Evolutionary conservation across 2,329 filamentous ascomycete species (phyloP).

Genomic region (Trichophyton benhamiae): DNA sequence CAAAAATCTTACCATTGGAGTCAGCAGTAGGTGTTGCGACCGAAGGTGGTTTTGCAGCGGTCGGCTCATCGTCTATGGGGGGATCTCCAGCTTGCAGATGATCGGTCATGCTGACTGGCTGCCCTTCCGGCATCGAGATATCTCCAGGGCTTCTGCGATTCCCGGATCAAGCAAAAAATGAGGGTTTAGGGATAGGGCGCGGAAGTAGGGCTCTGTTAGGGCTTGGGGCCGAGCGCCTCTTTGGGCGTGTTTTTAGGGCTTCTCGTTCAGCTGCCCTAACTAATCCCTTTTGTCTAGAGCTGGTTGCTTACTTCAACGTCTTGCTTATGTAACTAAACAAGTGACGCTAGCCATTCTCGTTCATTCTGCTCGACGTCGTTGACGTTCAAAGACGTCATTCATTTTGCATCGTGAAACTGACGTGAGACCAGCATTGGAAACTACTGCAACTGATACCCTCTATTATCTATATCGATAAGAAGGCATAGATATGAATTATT

Average conservation of each 20-base stretch:
- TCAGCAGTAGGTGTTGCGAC: slow-evolving; percentile 20
- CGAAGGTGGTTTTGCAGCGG: slow-evolving; percentile 19
- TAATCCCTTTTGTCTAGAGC: neutral
- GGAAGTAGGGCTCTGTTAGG: slow-evolving; percentile 29
- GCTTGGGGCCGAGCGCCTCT: neutral
- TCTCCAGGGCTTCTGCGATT: slow-evolving; percentile 18
- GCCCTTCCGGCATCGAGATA: neutral
- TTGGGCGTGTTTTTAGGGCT: neutral
- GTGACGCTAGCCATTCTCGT: no score
- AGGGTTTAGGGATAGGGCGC: slow-evolving; percentile 39
- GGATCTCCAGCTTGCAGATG: slow-evolving; percentile 10
- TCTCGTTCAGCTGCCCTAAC: neutral
- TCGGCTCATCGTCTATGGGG: slow-evolving; percentile 4
- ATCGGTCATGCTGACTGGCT: neutral
- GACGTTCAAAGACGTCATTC: no score
- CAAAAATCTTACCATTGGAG: slow-evolving; percentile 24
- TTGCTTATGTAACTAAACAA: neutral
- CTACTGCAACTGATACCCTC: neutral
- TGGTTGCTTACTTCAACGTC: neutral
- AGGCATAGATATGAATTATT: neutral
- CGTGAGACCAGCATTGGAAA: neutral
- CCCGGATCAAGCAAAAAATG: slow-evolving; percentile 35
- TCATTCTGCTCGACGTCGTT: no score
- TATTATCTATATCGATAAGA: neutral
- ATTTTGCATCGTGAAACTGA: neutral